Conservation (phyloP, 148 eudicot genomes). For the Linanthus parryae region DNA sequence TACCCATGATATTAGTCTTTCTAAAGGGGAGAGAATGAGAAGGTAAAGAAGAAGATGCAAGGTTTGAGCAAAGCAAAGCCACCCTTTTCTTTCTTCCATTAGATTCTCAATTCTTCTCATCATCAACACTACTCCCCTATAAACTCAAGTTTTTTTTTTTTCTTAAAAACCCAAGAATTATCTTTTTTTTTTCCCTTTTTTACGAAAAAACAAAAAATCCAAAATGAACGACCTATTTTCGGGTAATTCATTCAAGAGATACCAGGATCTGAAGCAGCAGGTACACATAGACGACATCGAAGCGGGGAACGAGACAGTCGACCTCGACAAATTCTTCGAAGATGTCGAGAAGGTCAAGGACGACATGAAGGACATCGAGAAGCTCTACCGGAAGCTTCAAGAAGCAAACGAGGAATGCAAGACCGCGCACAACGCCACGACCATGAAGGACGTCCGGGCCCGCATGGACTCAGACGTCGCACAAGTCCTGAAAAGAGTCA, state of each 20-base stretch:
- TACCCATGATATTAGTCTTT: no score
- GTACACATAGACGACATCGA: conserved; percentile 68
- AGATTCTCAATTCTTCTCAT: no score
- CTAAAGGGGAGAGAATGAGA: conserved; percentile 25
- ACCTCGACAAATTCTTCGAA: conserved; percentile 40
- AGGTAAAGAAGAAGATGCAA: no score
- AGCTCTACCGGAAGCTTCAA: conserved; percentile 33
- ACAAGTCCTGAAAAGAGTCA: conserved; percentile 36
- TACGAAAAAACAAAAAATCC: neutral
- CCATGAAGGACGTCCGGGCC: conserved; percentile 45
- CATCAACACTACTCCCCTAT: no score
- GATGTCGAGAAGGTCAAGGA: conserved; percentile 57
- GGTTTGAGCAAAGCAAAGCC: neutral
- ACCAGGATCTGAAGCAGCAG: conserved; percentile 48
- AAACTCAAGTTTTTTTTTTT: no score
- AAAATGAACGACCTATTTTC: conserved; percentile 85
- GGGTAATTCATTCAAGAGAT: conserved; percentile 52
- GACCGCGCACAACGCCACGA: conserved; percentile 36
- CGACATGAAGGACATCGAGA: conserved; percentile 48
- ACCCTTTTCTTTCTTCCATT: neutral
- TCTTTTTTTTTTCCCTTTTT: no score
- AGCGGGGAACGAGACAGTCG: conserved; percentile 20
- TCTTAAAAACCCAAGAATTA: no score
- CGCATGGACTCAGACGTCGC: conserved; percentile 38
- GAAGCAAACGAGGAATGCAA: conserved; percentile 47